phyloP scores from a whole-genome alignment of 768 basidiomycete species.

The Lepiota subincarnata region DNA sequence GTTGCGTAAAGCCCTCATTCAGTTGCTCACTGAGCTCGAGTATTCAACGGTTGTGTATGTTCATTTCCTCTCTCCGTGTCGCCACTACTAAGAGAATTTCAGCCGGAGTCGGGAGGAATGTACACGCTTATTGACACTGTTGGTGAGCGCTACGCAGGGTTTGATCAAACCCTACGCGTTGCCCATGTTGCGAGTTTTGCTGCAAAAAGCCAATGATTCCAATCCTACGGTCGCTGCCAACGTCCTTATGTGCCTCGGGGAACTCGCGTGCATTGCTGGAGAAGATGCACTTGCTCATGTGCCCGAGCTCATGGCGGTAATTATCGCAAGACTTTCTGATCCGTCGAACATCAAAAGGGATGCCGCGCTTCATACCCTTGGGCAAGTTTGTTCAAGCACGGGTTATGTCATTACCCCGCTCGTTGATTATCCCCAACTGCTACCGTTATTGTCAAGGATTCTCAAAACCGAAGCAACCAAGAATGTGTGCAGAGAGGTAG shows the following conservation, averaged over 20 bases:
- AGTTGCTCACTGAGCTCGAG: constrained; percentile 93
- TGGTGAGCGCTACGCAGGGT: constrained; percentile 88
- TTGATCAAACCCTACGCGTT: constrained; percentile 95
- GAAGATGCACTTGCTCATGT: constrained; percentile 86
- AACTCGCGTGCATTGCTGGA: constrained; percentile 88
- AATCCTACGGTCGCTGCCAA: constrained; percentile 89
- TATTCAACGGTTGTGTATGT: constrained; percentile 80
- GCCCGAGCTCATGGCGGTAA: constrained; percentile 83
- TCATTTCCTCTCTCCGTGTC: neutral
- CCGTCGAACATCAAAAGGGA: constrained; percentile 86
- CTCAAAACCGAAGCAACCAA: constrained; percentile 74
- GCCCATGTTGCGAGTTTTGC: constrained; percentile 88
- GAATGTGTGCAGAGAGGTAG: constrained; percentile 78
- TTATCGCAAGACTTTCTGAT: constrained; percentile 87
- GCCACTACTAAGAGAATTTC: constrained; percentile 8
- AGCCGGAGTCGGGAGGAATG: constrained; percentile 90
- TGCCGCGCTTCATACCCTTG: constrained; percentile 89
- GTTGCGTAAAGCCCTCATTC: constrained; percentile 90
- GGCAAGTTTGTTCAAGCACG: constrained; percentile 93
- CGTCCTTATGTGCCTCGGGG: constrained; percentile 91
- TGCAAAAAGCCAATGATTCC: constrained; percentile 82
- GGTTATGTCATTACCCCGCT: constrained; percentile 92
- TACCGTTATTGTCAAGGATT: constrained; percentile 82
- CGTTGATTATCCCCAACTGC: constrained; percentile 84
- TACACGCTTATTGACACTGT: constrained; percentile 81